Conservation (phyloP, 148 eudicot species). For the Bassia scoparia region DNA sequence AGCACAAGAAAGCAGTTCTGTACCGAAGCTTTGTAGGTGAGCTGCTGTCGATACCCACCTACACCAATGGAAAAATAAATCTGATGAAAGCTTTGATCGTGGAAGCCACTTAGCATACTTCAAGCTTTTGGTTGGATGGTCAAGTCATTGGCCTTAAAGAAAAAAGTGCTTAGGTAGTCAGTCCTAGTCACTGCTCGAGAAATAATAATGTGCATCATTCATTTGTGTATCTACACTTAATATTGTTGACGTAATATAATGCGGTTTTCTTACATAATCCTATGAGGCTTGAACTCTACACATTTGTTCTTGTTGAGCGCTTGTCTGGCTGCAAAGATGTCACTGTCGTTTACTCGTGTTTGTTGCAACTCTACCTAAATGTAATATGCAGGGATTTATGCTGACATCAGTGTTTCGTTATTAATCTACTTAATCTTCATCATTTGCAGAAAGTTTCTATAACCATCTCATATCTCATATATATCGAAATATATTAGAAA, state of each 20-base stretch:
- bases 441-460: no score
- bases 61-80: conserved; percentile 48
- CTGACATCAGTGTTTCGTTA: no score
- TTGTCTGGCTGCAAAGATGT: no score
- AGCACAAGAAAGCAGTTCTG: conserved; percentile 71
- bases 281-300: not conserved
- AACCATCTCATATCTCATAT: no score
- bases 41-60: conserved; percentile 77
- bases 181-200: not conserved
- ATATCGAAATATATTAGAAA: no score
- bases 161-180: conserved; percentile 18
- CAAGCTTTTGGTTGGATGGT: conserved; percentile 53
- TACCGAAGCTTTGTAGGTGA: conserved; percentile 53
- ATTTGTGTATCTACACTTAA: conserved; percentile 3
- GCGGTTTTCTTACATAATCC: not conserved
- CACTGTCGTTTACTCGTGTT: no score
- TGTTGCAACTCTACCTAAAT: no score
- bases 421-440: no score
- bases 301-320: not conserved
- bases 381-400: no score
- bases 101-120: conserved; percentile 46
- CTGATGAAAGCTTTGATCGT: conserved; percentile 51
- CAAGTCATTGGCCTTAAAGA: conserved; percentile 10
- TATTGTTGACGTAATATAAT: not conserved
- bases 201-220: conserved; percentile 2